Conservation (phyloP, 2,329 filamentous ascomycete species). For the Pseudogymnoascus sp. region DNA sequence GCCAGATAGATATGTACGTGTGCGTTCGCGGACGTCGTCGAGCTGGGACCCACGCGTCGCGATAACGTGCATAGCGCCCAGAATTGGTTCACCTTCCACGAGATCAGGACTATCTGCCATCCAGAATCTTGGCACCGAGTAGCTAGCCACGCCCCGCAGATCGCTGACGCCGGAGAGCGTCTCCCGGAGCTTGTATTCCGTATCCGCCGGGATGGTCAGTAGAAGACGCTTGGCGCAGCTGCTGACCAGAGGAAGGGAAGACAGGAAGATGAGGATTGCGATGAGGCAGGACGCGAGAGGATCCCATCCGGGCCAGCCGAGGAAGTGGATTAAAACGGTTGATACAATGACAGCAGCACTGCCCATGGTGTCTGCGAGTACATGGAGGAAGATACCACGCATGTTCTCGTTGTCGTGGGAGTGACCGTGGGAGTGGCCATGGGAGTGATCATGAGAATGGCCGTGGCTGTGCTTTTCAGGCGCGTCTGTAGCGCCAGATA, state of each 20-base stretch:
- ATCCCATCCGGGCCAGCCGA: slow-evolving; percentile 90
- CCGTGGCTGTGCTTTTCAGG: slow-evolving; percentile 16
- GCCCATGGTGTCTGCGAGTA: slow-evolving; percentile 87
- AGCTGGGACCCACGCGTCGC: slow-evolving; percentile 62
- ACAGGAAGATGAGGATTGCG: slow-evolving; percentile 85
- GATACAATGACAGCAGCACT: slow-evolving; percentile 91
- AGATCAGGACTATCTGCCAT: slow-evolving; percentile 53
- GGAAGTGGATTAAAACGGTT: slow-evolving; percentile 76
- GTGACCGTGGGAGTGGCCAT: slow-evolving; percentile 33
- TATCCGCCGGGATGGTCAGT: slow-evolving; percentile 72
- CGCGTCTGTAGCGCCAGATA: background rate
- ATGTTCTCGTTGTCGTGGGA: slow-evolving; percentile 93
- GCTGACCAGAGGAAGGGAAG: slow-evolving; percentile 77
- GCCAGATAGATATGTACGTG: slow-evolving; percentile 58
- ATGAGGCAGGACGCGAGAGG: slow-evolving; percentile 91
- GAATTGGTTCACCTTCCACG: slow-evolving; percentile 43
- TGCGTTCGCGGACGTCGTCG: slow-evolving; percentile 76
- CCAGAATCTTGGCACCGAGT: slow-evolving; percentile 88
- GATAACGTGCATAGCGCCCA: slow-evolving; percentile 81
- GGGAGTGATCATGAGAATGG: slow-evolving; percentile 26
- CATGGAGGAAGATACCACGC: slow-evolving; percentile 93
- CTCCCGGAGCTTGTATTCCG: slow-evolving; percentile 82
- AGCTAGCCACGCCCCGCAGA: slow-evolving; percentile 75
- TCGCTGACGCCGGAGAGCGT: slow-evolving; percentile 74
- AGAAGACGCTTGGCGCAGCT: slow-evolving; percentile 76